phyloP scores from a whole-genome alignment of 306 rosid genomes.

The Cicer pinnatifidum region DNA sequence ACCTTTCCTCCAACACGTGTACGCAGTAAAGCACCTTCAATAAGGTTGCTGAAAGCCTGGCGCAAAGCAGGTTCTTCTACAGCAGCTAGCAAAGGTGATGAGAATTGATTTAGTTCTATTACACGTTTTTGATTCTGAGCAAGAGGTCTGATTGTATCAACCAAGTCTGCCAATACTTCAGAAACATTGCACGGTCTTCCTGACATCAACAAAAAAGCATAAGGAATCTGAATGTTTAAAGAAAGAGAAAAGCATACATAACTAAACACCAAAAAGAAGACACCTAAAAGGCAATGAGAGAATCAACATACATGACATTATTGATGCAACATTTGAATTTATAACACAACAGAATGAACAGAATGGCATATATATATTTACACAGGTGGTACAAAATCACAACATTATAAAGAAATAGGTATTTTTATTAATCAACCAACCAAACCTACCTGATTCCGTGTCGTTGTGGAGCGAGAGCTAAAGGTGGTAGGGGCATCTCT shows the following conservation, averaged over 20 bases:
- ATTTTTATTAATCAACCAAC: conserved; percentile 11
- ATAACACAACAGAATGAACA: conserved; percentile 7
- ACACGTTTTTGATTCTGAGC: conserved; percentile 70
- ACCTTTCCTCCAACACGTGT: conserved; percentile 87
- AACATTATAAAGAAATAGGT: conserved; percentile 24
- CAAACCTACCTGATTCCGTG: conserved; percentile 78
- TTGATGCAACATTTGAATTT: conserved; percentile 33
- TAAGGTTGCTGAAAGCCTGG: conserved; percentile 92
- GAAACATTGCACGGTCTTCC: conserved; percentile 97
- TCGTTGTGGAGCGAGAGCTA: conserved; percentile 80
- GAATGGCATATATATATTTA: background rate
- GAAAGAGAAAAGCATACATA: conserved; percentile 25
- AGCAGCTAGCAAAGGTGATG: conserved; percentile 66
- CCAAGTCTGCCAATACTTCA: conserved; percentile 75
- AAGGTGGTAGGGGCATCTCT: conserved; percentile 95
- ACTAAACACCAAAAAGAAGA: conserved; percentile 27
- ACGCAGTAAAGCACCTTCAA: conserved; percentile 87
- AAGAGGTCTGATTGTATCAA: conserved; percentile 81
- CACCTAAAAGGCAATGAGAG: background rate
- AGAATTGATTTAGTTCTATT: conserved; percentile 64
- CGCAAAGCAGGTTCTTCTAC: conserved; percentile 93
- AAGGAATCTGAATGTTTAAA: conserved; percentile 30
- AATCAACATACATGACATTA: conserved; percentile 18
- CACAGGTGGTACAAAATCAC: background rate
- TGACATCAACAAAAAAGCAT: conserved; percentile 66